Evolutionary conservation across 2,329 filamentous ascomycete genomes (phyloP), one percentile per base, ranked within the genome.

Genomic region (Knufia fluminis): DNA sequence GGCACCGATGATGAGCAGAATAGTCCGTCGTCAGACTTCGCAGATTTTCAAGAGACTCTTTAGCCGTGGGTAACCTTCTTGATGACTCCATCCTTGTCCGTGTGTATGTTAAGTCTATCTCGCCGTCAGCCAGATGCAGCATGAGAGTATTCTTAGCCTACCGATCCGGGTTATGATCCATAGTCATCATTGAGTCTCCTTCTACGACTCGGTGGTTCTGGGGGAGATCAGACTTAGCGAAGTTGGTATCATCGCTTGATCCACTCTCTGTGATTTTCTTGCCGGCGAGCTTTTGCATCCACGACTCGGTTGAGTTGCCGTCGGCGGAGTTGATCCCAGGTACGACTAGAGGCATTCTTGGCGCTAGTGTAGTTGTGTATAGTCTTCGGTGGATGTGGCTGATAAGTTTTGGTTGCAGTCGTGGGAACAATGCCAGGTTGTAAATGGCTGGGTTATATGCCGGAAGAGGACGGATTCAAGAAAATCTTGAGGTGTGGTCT

Each of bases 211-310:
- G 67, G 54, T 73, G 70, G 16, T 61, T 54, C 42, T 68, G 46
- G 1, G 71, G 71, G 2, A 74, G 63, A 38, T 73, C 71, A 48
- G 65, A 66, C 57, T 69, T 72, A 19, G 71, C 66, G 46, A 74
- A 74, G 1, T 61, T 64, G 67, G 71, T 54, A 7, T 52, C 23
- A 23, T 38, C 41, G 46, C 24, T 39, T 14, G 38, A 41, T 22
- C 26, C 47, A 31, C 16, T 40, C 1, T 71, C 67, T 32, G 63
- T 64, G 35, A 73, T 61, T 46, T 65, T 71, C 63, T 73, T 73
- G 46, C 71, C 71, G 41, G 69, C 62, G 26, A 74, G 62, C 58
- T 72, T 72, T 40, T 59, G 62, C 45, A 64, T 60, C 71, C 71
- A 73, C 14, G 22, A 33, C 46, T 69, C 64, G 24, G 62, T 60